These are phyloP conservation scores for Aphanomyces stellatus DNA, from an alignment of 352 stramenopile genomes.

Conservation along the genomic window DNA sequence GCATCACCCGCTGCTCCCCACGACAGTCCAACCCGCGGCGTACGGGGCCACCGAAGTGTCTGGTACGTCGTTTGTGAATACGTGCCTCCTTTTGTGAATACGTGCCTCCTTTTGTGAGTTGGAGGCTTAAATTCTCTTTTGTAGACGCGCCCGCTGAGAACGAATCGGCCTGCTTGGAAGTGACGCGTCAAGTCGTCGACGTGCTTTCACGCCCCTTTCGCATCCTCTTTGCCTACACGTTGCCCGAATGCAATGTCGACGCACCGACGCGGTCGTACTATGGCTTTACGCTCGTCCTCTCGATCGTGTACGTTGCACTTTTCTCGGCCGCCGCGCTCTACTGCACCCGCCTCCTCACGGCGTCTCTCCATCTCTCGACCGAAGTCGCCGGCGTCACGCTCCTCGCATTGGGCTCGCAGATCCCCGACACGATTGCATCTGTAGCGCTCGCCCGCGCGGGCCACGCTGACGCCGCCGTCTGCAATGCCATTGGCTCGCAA, in stretches of 20 bases:
- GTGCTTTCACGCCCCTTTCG: conserved; percentile 57
- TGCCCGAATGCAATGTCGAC: conserved; percentile 46
- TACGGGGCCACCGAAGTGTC: conserved; percentile 22
- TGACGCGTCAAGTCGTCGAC: conserved; percentile 32
- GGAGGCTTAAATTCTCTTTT: not conserved
- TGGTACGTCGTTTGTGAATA: conserved; percentile 25
- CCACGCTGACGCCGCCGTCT: conserved; percentile 74
- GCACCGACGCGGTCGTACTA: conserved; percentile 25
- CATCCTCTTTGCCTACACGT: conserved; percentile 50
- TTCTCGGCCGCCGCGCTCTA: conserved; percentile 68
- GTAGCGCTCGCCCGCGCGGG: conserved; percentile 71
- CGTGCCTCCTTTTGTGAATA: not conserved
- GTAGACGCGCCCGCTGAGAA: conserved; percentile 24
- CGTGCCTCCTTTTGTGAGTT: not conserved
- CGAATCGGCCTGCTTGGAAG: conserved; percentile 37
- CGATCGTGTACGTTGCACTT: conserved; percentile 64
- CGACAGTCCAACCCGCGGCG: not conserved
- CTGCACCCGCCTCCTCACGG: conserved; percentile 42
- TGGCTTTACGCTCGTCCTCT: conserved; percentile 48
- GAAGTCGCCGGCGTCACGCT: conserved; percentile 73
- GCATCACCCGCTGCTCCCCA: conserved; percentile 20
- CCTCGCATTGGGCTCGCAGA: conserved; percentile 65
- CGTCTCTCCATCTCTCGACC: conserved; percentile 28
- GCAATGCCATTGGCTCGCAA: conserved; percentile 77
- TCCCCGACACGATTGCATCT: conserved; percentile 74